Evolutionary conservation across 169 alveolate genomes (phyloP).

Genomic region (Cytauxzoon felis): DNA sequence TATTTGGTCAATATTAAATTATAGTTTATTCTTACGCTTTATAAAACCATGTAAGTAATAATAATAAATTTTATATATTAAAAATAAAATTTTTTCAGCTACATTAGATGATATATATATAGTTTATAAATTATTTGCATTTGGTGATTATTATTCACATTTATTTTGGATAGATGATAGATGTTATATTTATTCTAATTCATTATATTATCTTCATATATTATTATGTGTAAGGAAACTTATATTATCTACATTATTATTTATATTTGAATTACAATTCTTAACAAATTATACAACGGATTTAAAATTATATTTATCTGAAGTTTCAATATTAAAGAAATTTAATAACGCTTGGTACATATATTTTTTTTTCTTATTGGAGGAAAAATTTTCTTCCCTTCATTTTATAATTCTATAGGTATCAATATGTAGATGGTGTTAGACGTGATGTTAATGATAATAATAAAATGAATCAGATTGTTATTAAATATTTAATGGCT

Average conservation of each 20-base stretch:
- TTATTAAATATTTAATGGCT: conserved; percentile 14
- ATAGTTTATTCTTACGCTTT: conserved; percentile 19
- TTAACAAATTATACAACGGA: conserved; percentile 51
- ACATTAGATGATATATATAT: not conserved
- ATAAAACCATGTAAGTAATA: conserved; percentile 9
- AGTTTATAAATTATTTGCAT: conserved; percentile 11
- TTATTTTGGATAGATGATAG: conserved; percentile 30
- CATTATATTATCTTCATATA: conserved; percentile 32
- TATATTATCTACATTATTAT: conserved; percentile 26
- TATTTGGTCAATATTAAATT: conserved; percentile 47
- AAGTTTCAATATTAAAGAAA: conserved; percentile 30
- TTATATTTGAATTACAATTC: conserved; percentile 51
- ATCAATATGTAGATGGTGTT: not conserved
- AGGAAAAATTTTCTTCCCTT: not conserved
- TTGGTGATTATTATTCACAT: conserved; percentile 4
- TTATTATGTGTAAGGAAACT: conserved; percentile 45
- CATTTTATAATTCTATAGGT: not conserved
- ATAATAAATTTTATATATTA: not conserved
- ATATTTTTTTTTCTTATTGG: not conserved
- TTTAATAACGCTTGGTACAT: conserved; percentile 56
- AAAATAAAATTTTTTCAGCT: not conserved
- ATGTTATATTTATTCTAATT: conserved; percentile 40
- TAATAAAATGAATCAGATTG: not conserved
- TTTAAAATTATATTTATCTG: conserved; percentile 18
- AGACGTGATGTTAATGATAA: not conserved